Base-by-base conservation (phyloP, 2,329 filamentous ascomycete species). In the Fusarium equiseti region DNA sequence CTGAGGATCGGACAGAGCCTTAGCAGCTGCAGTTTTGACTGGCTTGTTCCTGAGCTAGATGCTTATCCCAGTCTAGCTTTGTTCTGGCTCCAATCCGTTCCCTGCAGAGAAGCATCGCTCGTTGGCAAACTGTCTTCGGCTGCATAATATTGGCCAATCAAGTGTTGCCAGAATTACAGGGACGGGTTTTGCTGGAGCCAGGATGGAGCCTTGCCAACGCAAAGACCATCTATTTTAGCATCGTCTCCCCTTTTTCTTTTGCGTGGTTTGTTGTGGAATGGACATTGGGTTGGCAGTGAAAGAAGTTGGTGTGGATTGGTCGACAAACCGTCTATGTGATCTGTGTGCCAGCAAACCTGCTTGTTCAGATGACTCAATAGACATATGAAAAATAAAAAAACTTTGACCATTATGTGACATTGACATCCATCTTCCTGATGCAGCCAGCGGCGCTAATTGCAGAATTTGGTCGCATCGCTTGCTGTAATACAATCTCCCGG, bases 41-140 rank as follows among this genome's bases (percentile, higher is more conserved):
- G 74, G 74, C 40, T 58, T 70, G 74, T 76, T 61, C 74, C 74
- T 76, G 69, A 59, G 57, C 72, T 60, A 73, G 53, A 64, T 53
- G 57, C 43, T 56, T 31, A 70, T 58, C 70, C 72, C 52, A 54
- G 72, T 57, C 62, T 54, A 61, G 62, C 42, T 57, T 55, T 59
- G 32, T 61, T 63, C 46, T 66, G 60, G 58, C 38, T 68, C 74
- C 65, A 59, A 63, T 59, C 65, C 44, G 35, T 53, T 58, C 72
- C 59, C 61, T 74, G 71, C 63, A 69, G 66, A 46, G 57, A 63
- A 67, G 62, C 66, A 65, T 68, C 61, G 63, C 62, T 63, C 67
- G 46, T 51, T 67, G 29, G 59, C 46, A 60, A 64, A 51, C 44
- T 56, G 45, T 27, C 57, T 50, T 68, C 61, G 32, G 31, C 27